Base-by-base conservation (phyloP, 495 filamentous ascomycete species). In the Cenococcum geophilum region DNA sequence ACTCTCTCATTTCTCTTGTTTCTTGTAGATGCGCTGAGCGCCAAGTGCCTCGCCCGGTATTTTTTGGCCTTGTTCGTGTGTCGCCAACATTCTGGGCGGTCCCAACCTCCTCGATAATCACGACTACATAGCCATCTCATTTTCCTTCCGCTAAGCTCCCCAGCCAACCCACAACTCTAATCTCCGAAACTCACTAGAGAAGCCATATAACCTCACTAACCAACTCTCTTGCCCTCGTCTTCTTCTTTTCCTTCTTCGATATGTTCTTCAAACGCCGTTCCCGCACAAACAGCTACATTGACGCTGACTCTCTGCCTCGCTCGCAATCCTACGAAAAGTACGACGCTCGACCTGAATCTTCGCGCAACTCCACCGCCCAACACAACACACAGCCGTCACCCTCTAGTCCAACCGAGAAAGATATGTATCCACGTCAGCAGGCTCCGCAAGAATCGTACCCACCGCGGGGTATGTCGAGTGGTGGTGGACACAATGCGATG, bases 201-300 rank as follows among this genome's bases (percentile, higher is more conserved):
- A 32, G 35, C 20, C 48, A 53, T 60, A 60, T 60, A 60, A 55
- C 20, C 65, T 47, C 18, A 45, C 3, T 6, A 32, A 34, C 47
- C 8, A 36, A 0, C 47, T 6, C 61, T 14, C 57, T 49, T 2
- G n/a, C 37, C 32, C 35, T 50, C 50, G 35, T 22, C 55, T 42
- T 43, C 60, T 55, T 10, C 37, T 42, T 42, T 61, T 34, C 55
- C 60, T 59, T 59, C 57, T 62, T 47, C 59, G 47, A 22, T 32
- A 68, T 68, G 66, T 68, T 68, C 66, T 68, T 68, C 66, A 68
- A 65, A 55, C 62, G 66, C 16, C 62, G 62, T 21, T 68, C 66
- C 20, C 62, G 66, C 27, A 56, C 66, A 34, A 68, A 65, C 55
- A 52, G 40, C 62, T 68, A 68, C 59, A 57, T 68, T 36, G 66